These are phyloP conservation scores for Rhynchosporium secalis DNA, from an alignment of 2,329 filamentous ascomycete species.

Conservation along the genomic window DNA sequence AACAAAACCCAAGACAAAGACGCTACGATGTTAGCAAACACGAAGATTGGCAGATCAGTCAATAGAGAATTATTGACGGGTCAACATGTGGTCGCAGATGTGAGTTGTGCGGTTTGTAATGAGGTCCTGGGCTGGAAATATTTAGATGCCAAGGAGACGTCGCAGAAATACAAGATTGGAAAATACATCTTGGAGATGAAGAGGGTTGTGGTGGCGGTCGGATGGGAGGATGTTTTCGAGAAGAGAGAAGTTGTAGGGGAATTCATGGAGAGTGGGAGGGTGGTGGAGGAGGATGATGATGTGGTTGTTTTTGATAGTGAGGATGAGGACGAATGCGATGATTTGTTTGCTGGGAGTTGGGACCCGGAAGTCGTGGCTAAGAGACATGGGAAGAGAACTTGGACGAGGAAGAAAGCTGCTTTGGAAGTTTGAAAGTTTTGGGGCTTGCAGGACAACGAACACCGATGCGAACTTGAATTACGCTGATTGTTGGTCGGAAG, in stretches of 20 bases:
- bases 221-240: slow-evolving; percentile 52
- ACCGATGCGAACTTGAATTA: no score
- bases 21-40: slow-evolving; percentile 50
- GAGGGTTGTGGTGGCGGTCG: slow-evolving; percentile 52
- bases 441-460: no score
- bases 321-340: slow-evolving; percentile 67
- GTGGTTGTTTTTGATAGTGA: slow-evolving; percentile 60
- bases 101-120: slow-evolving; percentile 56
- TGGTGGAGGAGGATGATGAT: slow-evolving; percentile 50
- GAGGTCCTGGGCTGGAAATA: slow-evolving; percentile 68
- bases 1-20: slow-evolving; percentile 19
- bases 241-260: slow-evolving; percentile 37
- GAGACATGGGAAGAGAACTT: slow-evolving; percentile 33
- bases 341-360: slow-evolving; percentile 64
- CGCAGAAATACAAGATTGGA: slow-evolving; percentile 66
- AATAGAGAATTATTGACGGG: slow-evolving; percentile 62
- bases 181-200: slow-evolving; percentile 68
- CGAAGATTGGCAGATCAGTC: slow-evolving; percentile 55
- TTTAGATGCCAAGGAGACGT: slow-evolving; percentile 58
- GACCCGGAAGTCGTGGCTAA: slow-evolving; percentile 47
- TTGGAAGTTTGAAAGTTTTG: slow-evolving; percentile 2
- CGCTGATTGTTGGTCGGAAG: neutral
- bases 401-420: slow-evolving; percentile 20
- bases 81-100: slow-evolving; percentile 64
- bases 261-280: slow-evolving; percentile 58